Evolutionary conservation across 2,329 filamentous ascomycete genomes (phyloP).

Genomic region (Aspergillus quadricinctus): DNA sequence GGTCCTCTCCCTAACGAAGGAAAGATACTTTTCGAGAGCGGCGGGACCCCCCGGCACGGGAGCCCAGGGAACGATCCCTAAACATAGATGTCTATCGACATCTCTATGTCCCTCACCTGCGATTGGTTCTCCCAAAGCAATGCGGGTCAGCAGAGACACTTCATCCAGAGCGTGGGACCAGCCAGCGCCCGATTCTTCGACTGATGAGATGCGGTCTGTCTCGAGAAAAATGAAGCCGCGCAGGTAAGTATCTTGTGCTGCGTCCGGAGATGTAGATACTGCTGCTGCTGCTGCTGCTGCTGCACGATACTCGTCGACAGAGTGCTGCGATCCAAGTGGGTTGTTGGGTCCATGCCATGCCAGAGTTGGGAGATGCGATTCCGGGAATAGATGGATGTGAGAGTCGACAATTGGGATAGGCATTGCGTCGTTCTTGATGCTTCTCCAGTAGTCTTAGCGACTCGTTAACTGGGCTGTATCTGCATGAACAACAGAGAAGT

Average conservation of each 20-base stretch:
- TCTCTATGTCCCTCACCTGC: constrained; percentile 56
- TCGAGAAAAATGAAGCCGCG: constrained; percentile 79
- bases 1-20: constrained; percentile 49
- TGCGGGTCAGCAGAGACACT: constrained; percentile 62
- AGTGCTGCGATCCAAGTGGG: constrained; percentile 61
- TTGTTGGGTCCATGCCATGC: constrained; percentile 62
- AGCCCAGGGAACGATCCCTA: constrained; percentile 80
- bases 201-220: constrained; percentile 66
- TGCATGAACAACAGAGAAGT: background rate
- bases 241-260: constrained; percentile 39
- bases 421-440: constrained; percentile 14
- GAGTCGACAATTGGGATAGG: constrained; percentile 68
- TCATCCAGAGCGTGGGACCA: constrained; percentile 69
- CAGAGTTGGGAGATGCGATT: constrained; percentile 61
- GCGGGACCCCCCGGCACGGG: constrained; percentile 64
- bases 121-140: constrained; percentile 58
- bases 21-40: constrained; percentile 63
- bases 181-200: constrained; percentile 49
- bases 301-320: constrained; percentile 59
- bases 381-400: constrained; percentile 84
- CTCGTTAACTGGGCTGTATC: background rate
- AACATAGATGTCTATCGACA: constrained; percentile 53
- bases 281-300: constrained; percentile 38
- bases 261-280: constrained; percentile 18
- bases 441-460: background rate